Evolutionary conservation across 2,329 filamentous ascomycete species (phyloP).

Genomic region (Bertia moriformis): DNA sequence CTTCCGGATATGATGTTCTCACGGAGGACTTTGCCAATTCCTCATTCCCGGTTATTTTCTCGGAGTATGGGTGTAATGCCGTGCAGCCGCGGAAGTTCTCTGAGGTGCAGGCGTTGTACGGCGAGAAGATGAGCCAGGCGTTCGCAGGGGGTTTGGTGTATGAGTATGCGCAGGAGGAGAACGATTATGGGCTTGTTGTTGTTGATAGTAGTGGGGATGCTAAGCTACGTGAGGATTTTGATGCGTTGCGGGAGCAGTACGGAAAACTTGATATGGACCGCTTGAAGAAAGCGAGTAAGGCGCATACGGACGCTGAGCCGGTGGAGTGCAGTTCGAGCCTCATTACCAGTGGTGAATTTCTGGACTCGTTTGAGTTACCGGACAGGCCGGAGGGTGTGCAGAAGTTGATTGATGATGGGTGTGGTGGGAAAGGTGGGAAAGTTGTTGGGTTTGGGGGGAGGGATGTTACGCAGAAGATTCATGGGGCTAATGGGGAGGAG

Average conservation of each 20-base stretch:
- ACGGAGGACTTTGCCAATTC: conserved; percentile 33
- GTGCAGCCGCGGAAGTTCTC: conserved; percentile 34
- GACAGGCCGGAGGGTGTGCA: conserved; percentile 36
- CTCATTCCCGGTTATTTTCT: conserved; percentile 42
- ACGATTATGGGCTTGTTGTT: conserved; percentile 24
- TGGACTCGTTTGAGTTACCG: conserved; percentile 43
- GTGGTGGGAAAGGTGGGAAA: conserved; percentile 27
- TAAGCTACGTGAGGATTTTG: conserved; percentile 29
- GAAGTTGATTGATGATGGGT: conserved; percentile 43
- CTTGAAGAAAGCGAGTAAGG: conserved; percentile 33
- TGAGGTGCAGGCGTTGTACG: conserved; percentile 38
- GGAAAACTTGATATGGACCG: conserved; percentile 40
- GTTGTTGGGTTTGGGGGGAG: conserved; percentile 38
- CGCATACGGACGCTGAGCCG: conserved; percentile 31
- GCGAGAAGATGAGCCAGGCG: conserved; percentile 31
- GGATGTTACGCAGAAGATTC: conserved; percentile 34
- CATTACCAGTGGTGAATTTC: conserved; percentile 37
- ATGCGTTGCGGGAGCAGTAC: conserved; percentile 45
- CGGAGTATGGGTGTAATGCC: conserved; percentile 39
- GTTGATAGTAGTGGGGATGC: conserved; percentile 27
- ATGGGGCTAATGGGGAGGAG: conserved; percentile 31
- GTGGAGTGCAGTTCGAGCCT: conserved; percentile 34
- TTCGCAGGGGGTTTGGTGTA: conserved; percentile 43
- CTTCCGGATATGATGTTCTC: conserved; percentile 32
- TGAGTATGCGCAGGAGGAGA: conserved; percentile 36